Evolutionary conservation across 176 grass and related monocot species (phyloP), one percentile per base, ranked within the genome.

Genomic region (Musa acuminata): DNA sequence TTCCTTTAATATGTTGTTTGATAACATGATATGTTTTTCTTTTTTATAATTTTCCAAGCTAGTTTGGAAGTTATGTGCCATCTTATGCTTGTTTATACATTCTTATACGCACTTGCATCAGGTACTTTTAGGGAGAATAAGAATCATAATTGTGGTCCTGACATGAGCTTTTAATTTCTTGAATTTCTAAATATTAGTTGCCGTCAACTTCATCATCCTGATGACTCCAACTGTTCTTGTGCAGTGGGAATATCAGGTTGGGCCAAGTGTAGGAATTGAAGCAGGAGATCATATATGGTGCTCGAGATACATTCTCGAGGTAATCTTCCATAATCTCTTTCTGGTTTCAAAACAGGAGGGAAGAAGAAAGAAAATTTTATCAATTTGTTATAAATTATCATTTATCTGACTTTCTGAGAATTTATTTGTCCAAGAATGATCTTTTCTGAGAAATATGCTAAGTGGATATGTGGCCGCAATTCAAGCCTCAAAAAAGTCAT

Each of bases 221-320:
- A 52, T 22, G 19, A 64, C 43, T 48, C 43, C 71, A 78, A 78
- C 62, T 73, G 26, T 29, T 85, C 74, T 21, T 78, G 71, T 89
- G 86, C 87, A 99, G 96, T 99, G 96, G 96, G 96, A 99, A 78
- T 99, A 91, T 78, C 96, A 99, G 78, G 96, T 99, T 86, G 96
- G 96, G 73, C 96, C 96, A 27, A 95, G 96, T 71, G 96, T 99
- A 60, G 96, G 91, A 74, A 99, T 99, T 69, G 96, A 94, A 75
- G 91, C 96, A 72, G 91, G 88, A 75, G 96, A 99, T 54, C 88
- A 99, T 63, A 84, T 99, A 71, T 99, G 96, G 96, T 84, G 83
- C 80, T 99, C 96, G 43, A 91, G 96, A 89, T 99, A 99, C 79
- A 71, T 99, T 87, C 96, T 99, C 9, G 96, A 99, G 96, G 96